Conservation (phyloP, 768 basidiomycete genomes). For the Termitomyces sp. region DNA sequence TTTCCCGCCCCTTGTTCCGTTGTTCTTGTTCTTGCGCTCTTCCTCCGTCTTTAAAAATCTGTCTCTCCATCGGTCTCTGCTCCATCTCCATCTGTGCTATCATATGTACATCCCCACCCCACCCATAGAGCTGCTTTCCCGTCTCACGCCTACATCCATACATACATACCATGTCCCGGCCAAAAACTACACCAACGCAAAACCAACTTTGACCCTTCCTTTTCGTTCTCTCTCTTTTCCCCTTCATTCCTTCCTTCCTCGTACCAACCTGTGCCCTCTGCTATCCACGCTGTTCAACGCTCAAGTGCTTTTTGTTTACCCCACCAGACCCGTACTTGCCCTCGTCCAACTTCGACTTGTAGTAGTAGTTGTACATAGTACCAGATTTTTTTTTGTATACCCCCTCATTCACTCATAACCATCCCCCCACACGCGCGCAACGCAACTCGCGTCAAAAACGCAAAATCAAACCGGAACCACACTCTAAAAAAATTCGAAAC, state of each 20-base stretch:
- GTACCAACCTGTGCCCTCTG: neutral
- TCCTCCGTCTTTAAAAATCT: neutral
- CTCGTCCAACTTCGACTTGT: neutral
- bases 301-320: neutral
- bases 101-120: neutral
- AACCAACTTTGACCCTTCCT: neutral
- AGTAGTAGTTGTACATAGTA: neutral
- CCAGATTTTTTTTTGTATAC: neutral
- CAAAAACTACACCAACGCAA: neutral
- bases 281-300: neutral
- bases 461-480: too few species aligned
- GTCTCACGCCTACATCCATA: too few species aligned
- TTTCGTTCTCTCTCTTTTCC: too few species aligned
- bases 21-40: neutral
- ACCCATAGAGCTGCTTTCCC: neutral
- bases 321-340: neutral
- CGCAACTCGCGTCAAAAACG: too few species aligned
- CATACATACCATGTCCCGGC: neutral
- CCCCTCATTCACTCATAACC: neutral
- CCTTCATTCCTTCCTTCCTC: neutral
- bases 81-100: neutral
- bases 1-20: neutral
- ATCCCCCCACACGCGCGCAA: too few species aligned
- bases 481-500: too few species aligned
- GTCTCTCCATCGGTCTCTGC: neutral